Conservation (phyloP, 352 stramenopile genomes). For the Phytophthora idaei region DNA sequence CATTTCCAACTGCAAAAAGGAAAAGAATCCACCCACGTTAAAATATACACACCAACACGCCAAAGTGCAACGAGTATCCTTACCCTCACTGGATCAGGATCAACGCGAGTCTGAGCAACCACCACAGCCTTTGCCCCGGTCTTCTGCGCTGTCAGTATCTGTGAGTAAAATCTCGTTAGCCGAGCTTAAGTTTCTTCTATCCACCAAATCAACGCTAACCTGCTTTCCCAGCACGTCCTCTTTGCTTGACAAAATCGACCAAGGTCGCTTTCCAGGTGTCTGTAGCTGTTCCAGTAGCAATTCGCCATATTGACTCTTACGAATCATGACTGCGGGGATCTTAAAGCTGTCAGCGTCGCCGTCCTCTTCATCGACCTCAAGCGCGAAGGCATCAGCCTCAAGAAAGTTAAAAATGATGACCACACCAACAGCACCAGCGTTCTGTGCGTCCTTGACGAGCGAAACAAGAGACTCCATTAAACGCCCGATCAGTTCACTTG, state of each 20-base stretch:
- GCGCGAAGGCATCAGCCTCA: slow-evolving; percentile 65
- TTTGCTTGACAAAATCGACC: slow-evolving; percentile 59
- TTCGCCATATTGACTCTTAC: slow-evolving; percentile 57
- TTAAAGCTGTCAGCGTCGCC: slow-evolving; percentile 34
- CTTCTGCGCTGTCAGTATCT: slow-evolving; percentile 73
- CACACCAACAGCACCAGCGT: slow-evolving; percentile 56
- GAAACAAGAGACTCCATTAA: slow-evolving; percentile 76
- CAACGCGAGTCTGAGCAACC: slow-evolving; percentile 61
- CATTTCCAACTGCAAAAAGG: slow-evolving; percentile 44
- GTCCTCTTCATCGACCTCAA: slow-evolving; percentile 57
- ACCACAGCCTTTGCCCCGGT: slow-evolving; percentile 69
- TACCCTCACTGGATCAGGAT: slow-evolving; percentile 55
- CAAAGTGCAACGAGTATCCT: background rate
- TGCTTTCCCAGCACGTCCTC: slow-evolving; percentile 76
- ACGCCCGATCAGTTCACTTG: slow-evolving; percentile 61
- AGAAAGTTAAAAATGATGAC: slow-evolving; percentile 76
- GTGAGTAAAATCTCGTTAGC: background rate
- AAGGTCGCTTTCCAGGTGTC: slow-evolving; percentile 37
- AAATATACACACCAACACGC: background rate
- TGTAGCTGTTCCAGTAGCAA: slow-evolving; percentile 60
- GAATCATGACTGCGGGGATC: slow-evolving; percentile 75
- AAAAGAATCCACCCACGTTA: background rate
- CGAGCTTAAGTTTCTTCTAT: background rate
- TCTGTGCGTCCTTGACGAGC: slow-evolving; percentile 76
- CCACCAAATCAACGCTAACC: slow-evolving; percentile 25